These are phyloP conservation scores for Kluyveromyces aestuarii DNA, from an alignment of 805 yeast genomes.

Conservation along the genomic window DNA sequence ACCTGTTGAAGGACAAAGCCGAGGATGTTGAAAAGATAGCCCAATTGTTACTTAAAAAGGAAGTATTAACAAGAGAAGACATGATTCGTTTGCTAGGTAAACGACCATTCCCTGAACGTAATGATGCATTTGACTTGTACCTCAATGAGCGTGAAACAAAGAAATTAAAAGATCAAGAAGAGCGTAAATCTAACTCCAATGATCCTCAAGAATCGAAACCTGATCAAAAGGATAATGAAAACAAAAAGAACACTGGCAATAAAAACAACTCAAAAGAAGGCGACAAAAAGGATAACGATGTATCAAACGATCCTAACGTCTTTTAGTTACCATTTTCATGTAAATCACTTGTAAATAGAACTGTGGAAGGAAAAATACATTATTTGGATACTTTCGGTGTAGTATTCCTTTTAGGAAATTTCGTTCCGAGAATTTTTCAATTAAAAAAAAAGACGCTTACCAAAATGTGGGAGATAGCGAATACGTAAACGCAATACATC, in stretches of 20 bases:
- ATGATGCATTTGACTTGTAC: slow-evolving; percentile 62
- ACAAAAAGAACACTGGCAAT: neutral
- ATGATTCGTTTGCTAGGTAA: slow-evolving; percentile 84
- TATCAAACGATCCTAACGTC: neutral
- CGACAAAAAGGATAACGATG: neutral
- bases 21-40: slow-evolving; percentile 79
- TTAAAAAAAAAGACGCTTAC: neutral
- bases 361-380: neutral
- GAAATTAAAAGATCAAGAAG: slow-evolving; percentile 17
- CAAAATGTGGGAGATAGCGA: neutral
- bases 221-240: neutral
- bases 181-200: slow-evolving; percentile 2
- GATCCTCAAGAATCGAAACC: neutral
- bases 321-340: neutral
- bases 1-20: slow-evolving; percentile 60
- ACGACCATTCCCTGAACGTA: slow-evolving; percentile 84
- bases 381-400: neutral
- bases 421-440: neutral
- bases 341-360: neutral
- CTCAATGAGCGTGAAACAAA: slow-evolving; percentile 23
- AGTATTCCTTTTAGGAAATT: neutral
- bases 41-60: slow-evolving; percentile 74
- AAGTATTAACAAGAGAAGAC: slow-evolving; percentile 88
- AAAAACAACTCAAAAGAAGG: neutral
- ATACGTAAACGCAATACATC: no score